A percentile compares a stretch with the other conserved stretches of the same genome.
phyloP scores from a whole-genome alignment of 495 filamentous ascomycete species.

The Penicillium psychrofluorescens region DNA sequence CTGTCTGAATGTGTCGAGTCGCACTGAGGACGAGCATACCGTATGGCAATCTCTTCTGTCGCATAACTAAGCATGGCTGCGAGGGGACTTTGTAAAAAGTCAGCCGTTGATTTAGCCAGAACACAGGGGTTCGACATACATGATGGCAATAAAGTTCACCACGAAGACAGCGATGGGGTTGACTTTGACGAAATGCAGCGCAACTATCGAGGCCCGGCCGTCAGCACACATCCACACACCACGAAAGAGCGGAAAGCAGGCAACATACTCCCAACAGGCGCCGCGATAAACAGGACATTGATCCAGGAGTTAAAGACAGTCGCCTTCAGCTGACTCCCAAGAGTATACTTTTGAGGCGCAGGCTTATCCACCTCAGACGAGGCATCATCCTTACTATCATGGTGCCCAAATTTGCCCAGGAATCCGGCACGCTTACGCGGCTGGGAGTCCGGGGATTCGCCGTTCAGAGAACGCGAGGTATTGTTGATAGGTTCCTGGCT shows the following conservation, averaged over 20 bases:
- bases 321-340: constrained; percentile 60
- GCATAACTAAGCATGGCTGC: constrained; percentile 50
- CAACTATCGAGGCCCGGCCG: constrained; percentile 42
- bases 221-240: neutral
- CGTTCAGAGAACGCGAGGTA: constrained; percentile 4
- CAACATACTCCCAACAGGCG: constrained; percentile 56
- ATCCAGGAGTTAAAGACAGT: constrained; percentile 77
- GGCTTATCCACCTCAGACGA: constrained; percentile 15
- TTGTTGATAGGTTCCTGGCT: constrained; percentile 35
- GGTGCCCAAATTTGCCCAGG: constrained; percentile 10
- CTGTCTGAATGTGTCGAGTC: neutral
- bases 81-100: constrained; percentile 27
- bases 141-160: constrained; percentile 83
- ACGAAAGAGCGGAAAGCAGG: neutral
- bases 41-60: constrained; percentile 48
- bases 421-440: constrained; percentile 23
- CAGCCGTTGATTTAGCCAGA: constrained; percentile 1
- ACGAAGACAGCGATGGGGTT: constrained; percentile 62
- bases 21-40: constrained; percentile 14
- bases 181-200: constrained; percentile 52
- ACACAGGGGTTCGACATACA: constrained; percentile 25
- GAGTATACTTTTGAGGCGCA: constrained; percentile 51
- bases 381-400: constrained; percentile 4
- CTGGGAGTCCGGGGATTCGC: constrained; percentile 4
- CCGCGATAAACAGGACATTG: constrained; percentile 73